A percentile compares a stretch with the other conserved stretches of the same genome.
phyloP scores from a whole-genome alignment of 257 asterid species.

The Solanum paucissectum region DNA sequence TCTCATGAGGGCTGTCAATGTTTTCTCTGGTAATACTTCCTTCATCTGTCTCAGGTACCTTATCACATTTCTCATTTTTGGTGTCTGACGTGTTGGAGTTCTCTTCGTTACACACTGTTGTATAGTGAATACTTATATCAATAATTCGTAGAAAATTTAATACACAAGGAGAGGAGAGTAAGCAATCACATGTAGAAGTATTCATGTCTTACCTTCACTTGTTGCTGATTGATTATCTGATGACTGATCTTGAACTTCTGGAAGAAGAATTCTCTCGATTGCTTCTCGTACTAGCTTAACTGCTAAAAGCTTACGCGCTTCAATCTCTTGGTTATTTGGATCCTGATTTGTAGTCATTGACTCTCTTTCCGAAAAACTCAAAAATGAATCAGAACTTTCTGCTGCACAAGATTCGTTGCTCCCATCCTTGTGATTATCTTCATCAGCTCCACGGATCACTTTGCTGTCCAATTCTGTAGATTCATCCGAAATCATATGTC shows the following conservation, averaged over 20 bases:
- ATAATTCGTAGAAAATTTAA: neutral
- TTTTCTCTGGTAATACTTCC: neutral
- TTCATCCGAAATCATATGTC: conserved; percentile 15
- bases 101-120: neutral
- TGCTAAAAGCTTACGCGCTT: conserved; percentile 51
- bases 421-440: conserved; percentile 10
- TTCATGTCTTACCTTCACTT: conserved; percentile 26
- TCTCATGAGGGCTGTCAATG: neutral
- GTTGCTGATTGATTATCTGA: conserved; percentile 51
- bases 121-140: neutral
- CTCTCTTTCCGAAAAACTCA: conserved; percentile 14
- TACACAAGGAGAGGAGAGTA: fast-evolving
- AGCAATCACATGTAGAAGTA: neutral
- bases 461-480: conserved; percentile 4
- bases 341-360: conserved; percentile 10
- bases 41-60: neutral
- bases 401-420: neutral
- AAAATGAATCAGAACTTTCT: conserved; percentile 2
- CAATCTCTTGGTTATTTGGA: conserved; percentile 34
- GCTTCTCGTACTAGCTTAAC: conserved; percentile 86
- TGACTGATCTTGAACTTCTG: conserved; percentile 75
- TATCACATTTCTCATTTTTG: neutral
- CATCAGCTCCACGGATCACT: neutral
- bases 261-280: conserved; percentile 84
- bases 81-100: neutral